These are phyloP conservation scores for Roridomyces roridus DNA, from an alignment of 768 basidiomycete species.

Conservation along the genomic window DNA sequence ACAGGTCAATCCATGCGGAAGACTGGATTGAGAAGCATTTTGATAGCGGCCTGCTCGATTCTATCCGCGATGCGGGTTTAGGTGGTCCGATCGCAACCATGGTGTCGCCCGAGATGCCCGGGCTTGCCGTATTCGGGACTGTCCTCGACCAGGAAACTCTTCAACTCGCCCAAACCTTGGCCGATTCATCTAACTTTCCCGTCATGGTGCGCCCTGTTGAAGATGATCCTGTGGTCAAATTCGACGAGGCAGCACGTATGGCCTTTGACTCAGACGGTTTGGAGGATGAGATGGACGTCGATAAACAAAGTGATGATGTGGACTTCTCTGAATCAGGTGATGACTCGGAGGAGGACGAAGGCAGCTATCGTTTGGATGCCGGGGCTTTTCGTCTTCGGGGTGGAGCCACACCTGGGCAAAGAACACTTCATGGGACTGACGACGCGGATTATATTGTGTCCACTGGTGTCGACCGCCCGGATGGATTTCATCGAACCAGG, in stretches of 20 bases:
- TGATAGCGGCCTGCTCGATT: neutral
- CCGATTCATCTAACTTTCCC: neutral
- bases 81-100: neutral
- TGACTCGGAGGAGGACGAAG: too few relatives aligned
- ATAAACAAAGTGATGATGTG: too few relatives aligned
- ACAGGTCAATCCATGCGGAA: neutral
- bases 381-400: slow-evolving; percentile 3
- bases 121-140: neutral
- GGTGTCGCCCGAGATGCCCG: neutral
- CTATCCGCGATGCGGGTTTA: neutral
- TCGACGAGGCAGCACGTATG: too few relatives aligned
- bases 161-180: neutral
- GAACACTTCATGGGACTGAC: neutral
- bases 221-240: neutral
- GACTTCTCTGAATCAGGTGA: too few relatives aligned
- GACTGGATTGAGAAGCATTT: neutral
- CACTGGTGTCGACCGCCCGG: too few relatives aligned
- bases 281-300: too few relatives aligned
- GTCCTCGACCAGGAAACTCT: neutral
- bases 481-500: too few relatives aligned
- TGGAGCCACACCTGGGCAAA: neutral
- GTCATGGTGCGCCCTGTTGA: neutral
- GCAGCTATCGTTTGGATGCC: neutral
- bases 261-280: too few relatives aligned
- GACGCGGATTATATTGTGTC: slow-evolving; percentile 8